phyloP scores from a whole-genome alignment of 345 rosid genomes.

The rapeseed (Brassica napus) region DNA sequence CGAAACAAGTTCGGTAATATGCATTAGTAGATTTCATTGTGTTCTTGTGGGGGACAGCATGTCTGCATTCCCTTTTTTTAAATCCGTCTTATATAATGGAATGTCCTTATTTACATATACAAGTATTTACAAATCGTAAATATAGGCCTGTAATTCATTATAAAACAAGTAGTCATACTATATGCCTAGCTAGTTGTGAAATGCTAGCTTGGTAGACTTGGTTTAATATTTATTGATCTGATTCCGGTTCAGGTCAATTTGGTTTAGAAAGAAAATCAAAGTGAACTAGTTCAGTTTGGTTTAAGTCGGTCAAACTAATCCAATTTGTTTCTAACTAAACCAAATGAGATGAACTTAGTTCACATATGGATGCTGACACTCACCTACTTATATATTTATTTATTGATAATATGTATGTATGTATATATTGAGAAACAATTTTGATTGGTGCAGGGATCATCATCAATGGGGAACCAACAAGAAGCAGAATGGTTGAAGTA shows the following conservation, averaged over 20 bases:
- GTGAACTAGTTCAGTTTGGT: background rate
- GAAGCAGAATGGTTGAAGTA: slow-evolving; percentile 98
- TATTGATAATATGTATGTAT: background rate
- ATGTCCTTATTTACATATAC: background rate
- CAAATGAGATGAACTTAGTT: slow-evolving; percentile 8
- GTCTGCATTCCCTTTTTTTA: slow-evolving; percentile 7
- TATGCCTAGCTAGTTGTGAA: background rate
- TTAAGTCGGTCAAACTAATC: background rate
- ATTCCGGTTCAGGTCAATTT: background rate
- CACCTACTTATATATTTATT: background rate
- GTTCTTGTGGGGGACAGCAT: slow-evolving; percentile 41
- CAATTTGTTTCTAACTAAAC: background rate
- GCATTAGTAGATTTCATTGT: slow-evolving; percentile 32
- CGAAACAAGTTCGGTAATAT: slow-evolving; percentile 39
- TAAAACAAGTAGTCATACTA: background rate
- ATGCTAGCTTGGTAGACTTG: slow-evolving; percentile 12
- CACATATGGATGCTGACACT: background rate
- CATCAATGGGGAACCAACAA: slow-evolving; percentile 79
- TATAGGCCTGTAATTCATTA: background rate
- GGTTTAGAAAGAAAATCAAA: background rate
- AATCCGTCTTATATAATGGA: slow-evolving; percentile 16
- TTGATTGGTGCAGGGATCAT: slow-evolving; percentile 65
- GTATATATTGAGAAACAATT: slow-evolving; percentile 18
- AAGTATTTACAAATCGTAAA: background rate
- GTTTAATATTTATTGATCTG: background rate